Evolutionary conservation across 306 rosid species (phyloP), one percentile per base, ranked within the genome.

Genomic region (Casuarina equisetifolia): DNA sequence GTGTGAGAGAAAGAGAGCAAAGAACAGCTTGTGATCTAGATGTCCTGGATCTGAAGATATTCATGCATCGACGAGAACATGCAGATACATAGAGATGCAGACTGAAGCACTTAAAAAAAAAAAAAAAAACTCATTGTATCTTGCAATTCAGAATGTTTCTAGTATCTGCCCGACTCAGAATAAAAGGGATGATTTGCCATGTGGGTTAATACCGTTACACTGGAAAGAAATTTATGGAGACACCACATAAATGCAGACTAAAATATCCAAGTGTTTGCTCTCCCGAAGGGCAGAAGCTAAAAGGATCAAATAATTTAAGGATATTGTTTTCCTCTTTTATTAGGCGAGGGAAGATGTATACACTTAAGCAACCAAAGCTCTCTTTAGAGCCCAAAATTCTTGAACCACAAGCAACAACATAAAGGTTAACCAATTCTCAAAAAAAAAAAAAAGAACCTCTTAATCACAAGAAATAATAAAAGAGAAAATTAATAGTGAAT

Each of bases 401-500:
- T 9, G 64, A 39, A 63, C 69, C 69, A 63, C 36, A 66, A 35
- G 50, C 13, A 49, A 42, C 49, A 40, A n/a, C 5, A 5, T 7
- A 50, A 17, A 67, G 51, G 43, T 6, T 17, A 67, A 67, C 20
- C 40, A 9, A 16, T 42, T 67, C 5, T 8, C 35, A 42, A 1
- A 61, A 61, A 35, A 61, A 35, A 1, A 35, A 55, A 6, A 35
- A 1, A 35, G n/a, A 6, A 9, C 36, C 13, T 35, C 35, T 61
- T 9, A 42, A 67, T 42, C 6, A 8, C 6, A 42, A 66, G 49
- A 16, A 42, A 42, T 17, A 66, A 66, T 20, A 17, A 40, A 19
- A 43, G 74, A 70, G 63, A 42, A 46, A 53, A 54, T 17, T 40
- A 77, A 53, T 45, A 79, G 70, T 73, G 73, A 76, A 53, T 66